These are phyloP conservation scores for Phytophthora boehmeriae DNA, from an alignment of 352 stramenopile species.

Conservation along the genomic window DNA sequence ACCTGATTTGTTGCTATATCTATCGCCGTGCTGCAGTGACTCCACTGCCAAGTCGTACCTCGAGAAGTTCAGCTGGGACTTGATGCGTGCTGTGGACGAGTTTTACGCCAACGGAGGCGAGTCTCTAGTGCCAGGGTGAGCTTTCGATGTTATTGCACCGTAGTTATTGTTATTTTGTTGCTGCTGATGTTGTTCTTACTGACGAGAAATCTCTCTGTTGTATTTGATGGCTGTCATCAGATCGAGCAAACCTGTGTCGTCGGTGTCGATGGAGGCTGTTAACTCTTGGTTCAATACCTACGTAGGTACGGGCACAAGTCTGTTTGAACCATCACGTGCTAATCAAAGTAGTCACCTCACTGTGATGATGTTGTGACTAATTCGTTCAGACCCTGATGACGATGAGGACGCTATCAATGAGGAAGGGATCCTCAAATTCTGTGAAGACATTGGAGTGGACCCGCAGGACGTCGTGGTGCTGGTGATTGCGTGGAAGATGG, in stretches of 20 bases:
- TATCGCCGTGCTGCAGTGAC: slow-evolving; percentile 43
- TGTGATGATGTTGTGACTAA: not conserved
- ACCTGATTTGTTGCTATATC: not conserved
- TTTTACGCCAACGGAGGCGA: slow-evolving; percentile 77
- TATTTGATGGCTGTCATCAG: slow-evolving; percentile 3
- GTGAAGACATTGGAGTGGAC: slow-evolving; percentile 79
- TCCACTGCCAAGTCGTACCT: slow-evolving; percentile 72
- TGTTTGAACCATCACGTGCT: not conserved
- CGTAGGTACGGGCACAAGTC: slow-evolving; percentile 32
- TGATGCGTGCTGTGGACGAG: slow-evolving; percentile 79
- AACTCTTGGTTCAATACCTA: slow-evolving; percentile 77
- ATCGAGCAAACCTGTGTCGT: slow-evolving; percentile 31
- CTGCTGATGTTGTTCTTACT: too few species aligned
- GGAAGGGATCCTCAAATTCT: slow-evolving; percentile 83
- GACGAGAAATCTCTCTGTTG: not conserved
- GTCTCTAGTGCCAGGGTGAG: slow-evolving; percentile 27
- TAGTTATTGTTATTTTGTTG: too few species aligned
- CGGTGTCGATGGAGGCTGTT: slow-evolving; percentile 46
- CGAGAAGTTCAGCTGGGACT: slow-evolving; percentile 81
- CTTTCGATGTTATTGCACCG: too few species aligned
- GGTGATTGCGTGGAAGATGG: slow-evolving; percentile 90
- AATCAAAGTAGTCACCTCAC: not conserved
- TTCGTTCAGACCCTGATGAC: slow-evolving; percentile 40
- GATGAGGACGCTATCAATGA: slow-evolving; percentile 74
- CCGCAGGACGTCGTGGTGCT: slow-evolving; percentile 79